Conservation (phyloP, 768 basidiomycete genomes). For the Russula abietina region DNA sequence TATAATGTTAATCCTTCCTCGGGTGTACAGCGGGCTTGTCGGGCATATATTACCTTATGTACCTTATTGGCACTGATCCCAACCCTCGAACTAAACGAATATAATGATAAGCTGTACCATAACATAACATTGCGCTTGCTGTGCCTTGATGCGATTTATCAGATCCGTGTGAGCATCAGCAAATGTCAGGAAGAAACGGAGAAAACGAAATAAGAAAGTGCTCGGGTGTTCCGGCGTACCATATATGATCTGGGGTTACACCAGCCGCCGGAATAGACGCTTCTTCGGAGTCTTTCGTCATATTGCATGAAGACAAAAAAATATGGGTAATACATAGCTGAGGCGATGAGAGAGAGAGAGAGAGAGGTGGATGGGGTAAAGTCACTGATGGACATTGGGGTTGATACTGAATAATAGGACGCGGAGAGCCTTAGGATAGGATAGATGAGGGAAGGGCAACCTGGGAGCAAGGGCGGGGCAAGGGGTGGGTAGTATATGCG, state of each 20-base stretch:
- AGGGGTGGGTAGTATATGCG: background rate
- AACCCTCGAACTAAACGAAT: background rate
- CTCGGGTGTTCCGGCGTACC: background rate
- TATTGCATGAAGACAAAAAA: slow-evolving; percentile 2
- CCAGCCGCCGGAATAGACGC: background rate
- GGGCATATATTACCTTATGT: background rate
- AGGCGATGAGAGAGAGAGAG: background rate
- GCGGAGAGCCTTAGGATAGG: background rate
- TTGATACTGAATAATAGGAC: background rate
- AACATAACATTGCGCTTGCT: background rate
- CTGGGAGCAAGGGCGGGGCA: background rate
- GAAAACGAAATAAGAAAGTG: background rate
- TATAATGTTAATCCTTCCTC: background rate
- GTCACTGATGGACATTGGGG: background rate
- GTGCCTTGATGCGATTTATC: background rate
- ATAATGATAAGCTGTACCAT: background rate
- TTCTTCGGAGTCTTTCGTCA: background rate
- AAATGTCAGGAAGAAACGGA: background rate
- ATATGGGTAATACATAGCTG: slow-evolving; percentile 7
- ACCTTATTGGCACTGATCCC: background rate
- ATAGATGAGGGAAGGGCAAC: background rate
- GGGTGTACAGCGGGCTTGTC: background rate
- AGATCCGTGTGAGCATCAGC: background rate
- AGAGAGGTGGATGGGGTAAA: background rate
- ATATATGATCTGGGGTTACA: background rate